These are phyloP conservation scores for Dendrobium officinale DNA, from an alignment of 106 monocot genomes.

Conservation along the genomic window DNA sequence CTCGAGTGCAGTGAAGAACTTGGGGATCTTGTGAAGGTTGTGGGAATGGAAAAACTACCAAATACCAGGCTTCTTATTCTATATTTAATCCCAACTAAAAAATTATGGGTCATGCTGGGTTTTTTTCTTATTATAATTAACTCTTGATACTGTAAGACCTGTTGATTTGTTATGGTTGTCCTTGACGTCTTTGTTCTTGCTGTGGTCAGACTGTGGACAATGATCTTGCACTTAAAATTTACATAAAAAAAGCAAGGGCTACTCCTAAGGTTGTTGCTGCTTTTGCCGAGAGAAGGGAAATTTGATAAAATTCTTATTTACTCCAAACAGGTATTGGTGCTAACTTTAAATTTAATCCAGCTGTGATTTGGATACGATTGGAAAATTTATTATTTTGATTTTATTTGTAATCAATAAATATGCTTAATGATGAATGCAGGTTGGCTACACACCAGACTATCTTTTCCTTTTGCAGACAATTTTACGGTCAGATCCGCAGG, in stretches of 20 bases:
- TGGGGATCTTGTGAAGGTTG: constrained; percentile 97
- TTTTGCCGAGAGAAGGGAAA: constrained; percentile 96
- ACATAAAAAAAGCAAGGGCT: constrained; percentile 94
- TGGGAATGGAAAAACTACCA: background rate
- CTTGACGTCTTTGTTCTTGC: background rate
- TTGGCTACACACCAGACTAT: constrained; percentile 97
- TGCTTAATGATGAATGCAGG: constrained; percentile 33
- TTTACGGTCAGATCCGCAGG: constrained; percentile 93
- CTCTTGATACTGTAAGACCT: background rate
- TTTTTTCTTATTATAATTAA: background rate
- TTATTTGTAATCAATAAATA: background rate
- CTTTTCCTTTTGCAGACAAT: constrained; percentile 98
- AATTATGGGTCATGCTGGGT: background rate
- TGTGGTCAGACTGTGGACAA: constrained; percentile 82
- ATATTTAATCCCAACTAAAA: background rate
- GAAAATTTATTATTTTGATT: background rate
- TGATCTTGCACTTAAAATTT: constrained; percentile 93
- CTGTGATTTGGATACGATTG: background rate
- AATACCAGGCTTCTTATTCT: background rate
- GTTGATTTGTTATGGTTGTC: background rate
- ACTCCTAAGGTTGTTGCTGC: constrained; percentile 99
- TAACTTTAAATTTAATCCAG: background rate
- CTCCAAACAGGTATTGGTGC: constrained; percentile 78
- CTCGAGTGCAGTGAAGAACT: constrained; percentile 99
- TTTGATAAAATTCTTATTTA: constrained; percentile 99